Evolutionary conservation across 805 yeast genomes (phyloP).

Genomic region (Candida koratica): DNA sequence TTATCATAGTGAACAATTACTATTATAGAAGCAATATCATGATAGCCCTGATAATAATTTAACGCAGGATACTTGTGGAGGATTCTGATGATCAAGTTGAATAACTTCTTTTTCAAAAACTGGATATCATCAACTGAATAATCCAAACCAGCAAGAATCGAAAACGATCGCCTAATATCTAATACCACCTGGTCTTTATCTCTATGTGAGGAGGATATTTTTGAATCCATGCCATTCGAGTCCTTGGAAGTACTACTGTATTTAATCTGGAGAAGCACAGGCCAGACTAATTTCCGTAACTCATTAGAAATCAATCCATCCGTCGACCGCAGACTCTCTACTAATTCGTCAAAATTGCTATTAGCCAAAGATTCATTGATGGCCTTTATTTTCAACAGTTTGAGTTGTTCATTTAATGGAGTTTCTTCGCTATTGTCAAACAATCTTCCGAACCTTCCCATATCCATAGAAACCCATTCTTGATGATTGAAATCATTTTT

Average conservation of each 20-base stretch:
- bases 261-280: constrained; percentile 37
- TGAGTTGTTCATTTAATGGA: constrained; percentile 39
- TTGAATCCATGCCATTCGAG: constrained; percentile 26
- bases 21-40: constrained; percentile 74
- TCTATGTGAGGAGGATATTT: constrained; percentile 52
- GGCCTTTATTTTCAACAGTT: constrained; percentile 33
- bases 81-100: constrained; percentile 46
- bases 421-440: constrained; percentile 37
- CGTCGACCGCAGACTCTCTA: constrained; percentile 38
- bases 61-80: constrained; percentile 59
- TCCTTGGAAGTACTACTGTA: constrained; percentile 9
- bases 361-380: constrained; percentile 34
- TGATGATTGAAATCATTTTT: constrained; percentile 13
- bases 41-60: constrained; percentile 88
- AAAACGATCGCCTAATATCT: constrained; percentile 74
- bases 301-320: constrained; percentile 45
- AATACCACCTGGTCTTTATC: constrained; percentile 78
- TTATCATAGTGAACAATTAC: constrained; percentile 46
- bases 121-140: constrained; percentile 28
- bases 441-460: constrained; percentile 43
- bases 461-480: constrained; percentile 53
- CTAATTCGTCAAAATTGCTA: constrained; percentile 24
- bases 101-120: constrained; percentile 39
- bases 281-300: constrained; percentile 49
- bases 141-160: constrained; percentile 28